Evolutionary conservation across 352 stramenopile species (phyloP).

Genomic region (Phytopythium montanum): DNA sequence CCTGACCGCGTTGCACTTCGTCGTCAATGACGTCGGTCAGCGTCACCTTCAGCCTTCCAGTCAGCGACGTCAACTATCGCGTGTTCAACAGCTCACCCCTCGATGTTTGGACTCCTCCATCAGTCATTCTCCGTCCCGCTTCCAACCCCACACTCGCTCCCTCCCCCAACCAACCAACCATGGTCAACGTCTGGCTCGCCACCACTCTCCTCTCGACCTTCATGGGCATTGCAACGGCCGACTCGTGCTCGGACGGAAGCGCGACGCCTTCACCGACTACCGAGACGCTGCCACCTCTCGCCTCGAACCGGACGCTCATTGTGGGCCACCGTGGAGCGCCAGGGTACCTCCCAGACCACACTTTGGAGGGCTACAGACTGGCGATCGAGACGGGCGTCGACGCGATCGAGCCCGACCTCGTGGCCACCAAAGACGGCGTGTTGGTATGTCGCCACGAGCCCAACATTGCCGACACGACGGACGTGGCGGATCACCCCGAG

Average conservation of each 20-base stretch:
- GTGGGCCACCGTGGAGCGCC: slow-evolving; percentile 85
- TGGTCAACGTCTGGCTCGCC: slow-evolving; percentile 44
- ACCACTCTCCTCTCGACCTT: slow-evolving; percentile 24
- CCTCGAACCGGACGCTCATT: slow-evolving; percentile 50
- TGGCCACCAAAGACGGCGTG: slow-evolving; percentile 79
- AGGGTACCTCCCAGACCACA: slow-evolving; percentile 90
- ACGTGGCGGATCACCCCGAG: slow-evolving; percentile 76
- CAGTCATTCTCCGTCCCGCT: background rate
- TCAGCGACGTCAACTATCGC: background rate
- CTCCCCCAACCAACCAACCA: slow-evolving; percentile 8
- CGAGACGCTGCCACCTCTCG: background rate
- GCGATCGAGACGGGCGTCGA: slow-evolving; percentile 88
- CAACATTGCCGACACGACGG: slow-evolving; percentile 88
- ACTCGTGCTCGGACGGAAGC: slow-evolving; percentile 27
- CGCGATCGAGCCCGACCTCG: slow-evolving; percentile 91
- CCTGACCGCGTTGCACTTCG: too few species aligned
- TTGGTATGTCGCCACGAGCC: slow-evolving; percentile 86
- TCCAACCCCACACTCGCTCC: background rate
- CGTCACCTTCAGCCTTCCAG: too few species aligned
- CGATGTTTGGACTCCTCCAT: too few species aligned
- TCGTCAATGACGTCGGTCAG: too few species aligned
- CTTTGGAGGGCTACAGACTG: slow-evolving; percentile 85
- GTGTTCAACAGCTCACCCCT: background rate
- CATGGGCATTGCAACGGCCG: slow-evolving; percentile 15
- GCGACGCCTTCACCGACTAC: slow-evolving; percentile 20